Conservation (phyloP, 306 rosid species). For the Hylodesmum podocarpum region DNA sequence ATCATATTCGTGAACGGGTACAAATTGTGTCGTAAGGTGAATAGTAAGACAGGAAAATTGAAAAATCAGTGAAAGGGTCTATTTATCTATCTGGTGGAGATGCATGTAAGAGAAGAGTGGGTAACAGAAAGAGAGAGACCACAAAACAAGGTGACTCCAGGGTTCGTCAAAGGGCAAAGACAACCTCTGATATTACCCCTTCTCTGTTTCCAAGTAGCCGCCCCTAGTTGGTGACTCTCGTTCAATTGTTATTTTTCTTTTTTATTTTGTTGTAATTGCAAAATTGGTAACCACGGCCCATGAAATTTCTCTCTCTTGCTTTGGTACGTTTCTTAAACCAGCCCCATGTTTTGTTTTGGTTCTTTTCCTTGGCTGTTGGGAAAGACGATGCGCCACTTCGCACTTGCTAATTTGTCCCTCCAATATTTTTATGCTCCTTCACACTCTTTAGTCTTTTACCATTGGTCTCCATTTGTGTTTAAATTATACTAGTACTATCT, state of each 20-base stretch:
- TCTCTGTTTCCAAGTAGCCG: constrained; percentile 42
- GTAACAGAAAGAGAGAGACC: background rate
- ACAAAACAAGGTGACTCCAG: constrained; percentile 44
- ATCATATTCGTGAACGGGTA: background rate
- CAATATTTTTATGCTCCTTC: background rate
- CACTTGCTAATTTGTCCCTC: constrained; percentile 30
- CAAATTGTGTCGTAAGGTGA: background rate
- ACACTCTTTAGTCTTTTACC: background rate
- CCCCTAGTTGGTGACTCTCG: constrained; percentile 25
- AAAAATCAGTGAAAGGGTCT: background rate
- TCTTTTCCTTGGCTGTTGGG: constrained; percentile 51
- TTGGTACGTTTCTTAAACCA: constrained; percentile 8
- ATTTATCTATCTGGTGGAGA: constrained; percentile 1
- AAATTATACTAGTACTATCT: background rate
- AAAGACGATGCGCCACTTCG: constrained; percentile 68
- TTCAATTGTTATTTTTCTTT: background rate
- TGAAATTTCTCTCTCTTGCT: background rate
- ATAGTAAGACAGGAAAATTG: background rate
- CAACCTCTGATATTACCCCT: constrained; percentile 14
- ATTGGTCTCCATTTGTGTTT: background rate
- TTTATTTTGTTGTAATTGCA: constrained; percentile 9
- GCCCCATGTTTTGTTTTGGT: constrained; percentile 36
- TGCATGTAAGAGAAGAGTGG: background rate
- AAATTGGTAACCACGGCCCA: background rate
- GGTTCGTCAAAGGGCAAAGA: constrained; percentile 56